A percentile compares a stretch with the other conserved stretches of the same genome.
These are phyloP conservation scores for Fraxinus greggii DNA, from an alignment of 305 asterid genomes.

Conservation along the genomic window DNA sequence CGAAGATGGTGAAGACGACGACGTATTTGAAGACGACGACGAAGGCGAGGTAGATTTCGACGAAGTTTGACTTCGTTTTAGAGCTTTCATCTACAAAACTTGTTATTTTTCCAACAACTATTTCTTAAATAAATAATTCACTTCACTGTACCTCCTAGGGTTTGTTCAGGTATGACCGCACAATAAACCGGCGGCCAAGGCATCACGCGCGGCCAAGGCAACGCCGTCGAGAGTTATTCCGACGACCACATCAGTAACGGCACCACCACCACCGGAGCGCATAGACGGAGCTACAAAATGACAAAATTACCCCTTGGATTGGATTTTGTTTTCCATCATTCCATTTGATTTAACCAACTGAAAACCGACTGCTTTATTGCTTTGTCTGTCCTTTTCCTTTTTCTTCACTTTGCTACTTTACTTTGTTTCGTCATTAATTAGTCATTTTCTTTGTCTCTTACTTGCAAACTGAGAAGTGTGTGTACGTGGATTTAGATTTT, in stretches of 20 bases:
- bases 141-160: slow-evolving; percentile 45
- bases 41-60: slow-evolving; percentile 68
- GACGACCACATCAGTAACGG: slow-evolving; percentile 40
- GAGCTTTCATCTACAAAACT: slow-evolving; percentile 81
- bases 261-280: slow-evolving; percentile 36
- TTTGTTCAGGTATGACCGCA: slow-evolving; percentile 35
- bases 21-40: slow-evolving; percentile 61
- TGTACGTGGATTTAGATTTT: background rate
- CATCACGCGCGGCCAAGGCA: slow-evolving; percentile 57
- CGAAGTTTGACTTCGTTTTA: slow-evolving; percentile 87
- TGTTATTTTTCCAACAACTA: slow-evolving; percentile 24
- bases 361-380: slow-evolving; percentile 46
- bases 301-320: slow-evolving; percentile 41
- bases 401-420: slow-evolving; percentile 20
- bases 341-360: slow-evolving; percentile 63
- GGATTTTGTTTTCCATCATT: slow-evolving; percentile 54
- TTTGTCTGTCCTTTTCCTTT: background rate
- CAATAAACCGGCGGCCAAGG: slow-evolving; percentile 10
- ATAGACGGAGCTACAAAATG: slow-evolving; percentile 37
- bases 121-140: slow-evolving; percentile 31
- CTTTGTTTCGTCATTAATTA: slow-evolving; percentile 24
- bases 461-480: background rate
- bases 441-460: slow-evolving; percentile 30
- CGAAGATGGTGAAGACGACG: slow-evolving; percentile 65
- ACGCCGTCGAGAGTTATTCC: slow-evolving; percentile 59